These are phyloP conservation scores for Ophiognomonia clavigignenti-juglandacearum DNA, from an alignment of 2,329 filamentous ascomycete genomes.

Conservation along the genomic window DNA sequence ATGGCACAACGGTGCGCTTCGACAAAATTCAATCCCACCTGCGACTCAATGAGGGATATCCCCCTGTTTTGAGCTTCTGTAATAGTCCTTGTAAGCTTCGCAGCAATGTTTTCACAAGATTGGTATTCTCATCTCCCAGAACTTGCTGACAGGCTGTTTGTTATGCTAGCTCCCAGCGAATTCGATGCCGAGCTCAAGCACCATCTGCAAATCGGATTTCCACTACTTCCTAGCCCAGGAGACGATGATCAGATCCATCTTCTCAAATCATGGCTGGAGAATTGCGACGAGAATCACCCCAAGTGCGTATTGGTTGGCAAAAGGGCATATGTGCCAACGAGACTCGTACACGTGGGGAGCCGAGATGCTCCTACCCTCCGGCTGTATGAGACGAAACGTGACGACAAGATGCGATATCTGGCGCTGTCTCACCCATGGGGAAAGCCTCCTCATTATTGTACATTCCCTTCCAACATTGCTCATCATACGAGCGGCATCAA, in stretches of 20 bases:
- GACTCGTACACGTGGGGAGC: conserved; percentile 7
- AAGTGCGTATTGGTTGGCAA: not conserved
- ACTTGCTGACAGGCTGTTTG: not conserved
- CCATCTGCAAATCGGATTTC: conserved; percentile 12
- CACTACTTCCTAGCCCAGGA: not conserved
- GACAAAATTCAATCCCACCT: not conserved
- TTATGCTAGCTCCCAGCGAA: not conserved
- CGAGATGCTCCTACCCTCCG: not conserved
- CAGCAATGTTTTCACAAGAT: not conserved
- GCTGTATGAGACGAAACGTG: conserved; percentile 9
- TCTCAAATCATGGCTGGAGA: conserved; percentile 13
- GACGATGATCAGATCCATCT: conserved; percentile 14
- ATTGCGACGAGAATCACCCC: conserved; percentile 10
- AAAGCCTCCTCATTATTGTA: conserved; percentile 1
- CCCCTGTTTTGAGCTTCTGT: not conserved
- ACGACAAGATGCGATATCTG: conserved; percentile 10
- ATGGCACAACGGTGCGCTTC: not conserved
- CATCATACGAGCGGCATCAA: not conserved
- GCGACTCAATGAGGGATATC: not conserved
- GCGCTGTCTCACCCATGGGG: conserved; percentile 20
- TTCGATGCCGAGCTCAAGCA: not conserved
- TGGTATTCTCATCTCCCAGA: not conserved
- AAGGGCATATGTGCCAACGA: conserved; percentile 11
- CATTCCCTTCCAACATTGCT: not conserved
- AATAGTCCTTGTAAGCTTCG: not conserved